Percentiles rank a stretch among this genome's conserved stretches.
Evolutionary conservation across 208 protist genomes (phyloP).

Genomic region (Crithidia fasciculata): DNA sequence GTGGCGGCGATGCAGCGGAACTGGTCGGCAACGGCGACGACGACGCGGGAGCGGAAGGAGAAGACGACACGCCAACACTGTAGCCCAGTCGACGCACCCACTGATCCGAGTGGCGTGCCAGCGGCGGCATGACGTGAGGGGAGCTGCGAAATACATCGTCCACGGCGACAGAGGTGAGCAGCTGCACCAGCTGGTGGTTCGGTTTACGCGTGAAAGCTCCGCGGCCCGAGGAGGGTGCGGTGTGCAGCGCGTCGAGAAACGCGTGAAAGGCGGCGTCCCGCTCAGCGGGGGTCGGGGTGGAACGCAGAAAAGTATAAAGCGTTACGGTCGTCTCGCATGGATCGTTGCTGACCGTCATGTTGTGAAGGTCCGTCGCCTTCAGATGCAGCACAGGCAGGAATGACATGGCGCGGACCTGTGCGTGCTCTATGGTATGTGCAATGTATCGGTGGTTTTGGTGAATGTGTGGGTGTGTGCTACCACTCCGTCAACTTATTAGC

Average conservation of each 20-base stretch:
- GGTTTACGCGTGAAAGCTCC: slow-evolving; percentile 21
- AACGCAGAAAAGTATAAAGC: slow-evolving; percentile 84
- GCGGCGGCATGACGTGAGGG: slow-evolving; percentile 46
- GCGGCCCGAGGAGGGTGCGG: slow-evolving; percentile 25
- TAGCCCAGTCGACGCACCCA: slow-evolving; percentile 24
- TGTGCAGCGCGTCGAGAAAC: slow-evolving; percentile 48
- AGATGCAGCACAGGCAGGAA: slow-evolving; percentile 78
- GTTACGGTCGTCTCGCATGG: slow-evolving; percentile 57
- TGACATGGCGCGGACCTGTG: slow-evolving; percentile 16
- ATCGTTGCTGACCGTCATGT: slow-evolving; percentile 51
- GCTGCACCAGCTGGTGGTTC: slow-evolving; percentile 45
- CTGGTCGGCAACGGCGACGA: not conserved
- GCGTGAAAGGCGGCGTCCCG: slow-evolving; percentile 49
- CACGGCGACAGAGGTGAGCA: slow-evolving; percentile 48
- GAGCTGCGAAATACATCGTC: slow-evolving; percentile 48
- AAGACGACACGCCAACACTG: not conserved
- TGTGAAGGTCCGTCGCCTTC: slow-evolving; percentile 43
- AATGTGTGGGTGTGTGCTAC: no score
- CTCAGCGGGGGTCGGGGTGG: slow-evolving; percentile 57
- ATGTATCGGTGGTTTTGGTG: no score
- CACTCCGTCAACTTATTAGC: no score
- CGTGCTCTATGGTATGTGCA: not conserved
- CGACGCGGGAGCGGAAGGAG: not conserved
- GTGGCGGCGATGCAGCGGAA: no score
- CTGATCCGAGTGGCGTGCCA: slow-evolving; percentile 29